Percentiles rank a stretch among this genome's conserved stretches.
These are phyloP conservation scores for Gossypium sturtianum DNA, from an alignment of 345 rosid genomes.

Conservation along the genomic window DNA sequence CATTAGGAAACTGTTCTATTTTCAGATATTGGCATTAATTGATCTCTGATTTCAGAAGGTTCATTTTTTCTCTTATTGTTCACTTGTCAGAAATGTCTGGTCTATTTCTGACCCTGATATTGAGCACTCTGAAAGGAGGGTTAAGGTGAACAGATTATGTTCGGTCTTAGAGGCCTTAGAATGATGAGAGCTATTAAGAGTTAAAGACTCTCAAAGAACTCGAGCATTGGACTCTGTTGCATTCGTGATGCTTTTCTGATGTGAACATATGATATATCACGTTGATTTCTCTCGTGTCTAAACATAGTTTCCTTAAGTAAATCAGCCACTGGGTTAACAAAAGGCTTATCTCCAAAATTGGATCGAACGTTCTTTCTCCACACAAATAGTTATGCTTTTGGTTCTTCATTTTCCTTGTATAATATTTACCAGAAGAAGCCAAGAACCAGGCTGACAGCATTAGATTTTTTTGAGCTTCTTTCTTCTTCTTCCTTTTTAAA, in stretches of 20 bases:
- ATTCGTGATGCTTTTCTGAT: background rate
- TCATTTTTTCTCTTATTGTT: background rate
- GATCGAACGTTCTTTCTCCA: background rate
- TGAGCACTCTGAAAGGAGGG: background rate
- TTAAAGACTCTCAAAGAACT: background rate
- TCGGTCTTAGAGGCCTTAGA: background rate
- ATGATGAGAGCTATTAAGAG: slow-evolving; percentile 1
- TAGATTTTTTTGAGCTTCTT: background rate
- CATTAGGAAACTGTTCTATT: background rate
- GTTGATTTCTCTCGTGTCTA: background rate
- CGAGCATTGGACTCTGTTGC: background rate
- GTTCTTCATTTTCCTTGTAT: background rate
- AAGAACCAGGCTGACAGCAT: background rate
- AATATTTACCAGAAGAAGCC: background rate
- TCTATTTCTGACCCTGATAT: background rate
- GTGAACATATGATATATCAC: background rate
- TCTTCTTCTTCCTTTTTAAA: background rate
- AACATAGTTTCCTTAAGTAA: background rate
- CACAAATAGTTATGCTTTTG: background rate
- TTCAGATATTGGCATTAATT: background rate
- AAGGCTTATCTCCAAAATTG: background rate
- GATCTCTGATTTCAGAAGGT: background rate
- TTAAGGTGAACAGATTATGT: background rate
- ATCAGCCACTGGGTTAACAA: background rate
- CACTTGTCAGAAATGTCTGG: background rate